Evolutionary conservation across 2,329 filamentous ascomycete genomes (phyloP), one percentile per base, ranked within the genome.

Genomic region (Sporothrix globosa): DNA sequence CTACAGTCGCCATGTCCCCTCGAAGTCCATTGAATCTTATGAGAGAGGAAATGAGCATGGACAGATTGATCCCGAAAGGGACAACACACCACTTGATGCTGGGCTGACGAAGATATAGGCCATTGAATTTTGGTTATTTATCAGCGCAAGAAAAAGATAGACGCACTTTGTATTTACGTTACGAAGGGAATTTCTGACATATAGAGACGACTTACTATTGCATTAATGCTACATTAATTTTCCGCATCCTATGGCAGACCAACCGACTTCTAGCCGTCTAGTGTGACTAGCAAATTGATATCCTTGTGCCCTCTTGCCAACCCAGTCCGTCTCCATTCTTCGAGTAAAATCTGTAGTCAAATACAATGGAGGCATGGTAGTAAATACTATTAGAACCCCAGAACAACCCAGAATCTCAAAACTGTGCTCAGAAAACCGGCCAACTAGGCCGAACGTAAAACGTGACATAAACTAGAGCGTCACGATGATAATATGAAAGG

Each of bases 321-420:
- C n/a, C 17, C 34, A n/a, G 52, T 39, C 44, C 50, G 30, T 58
- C 68, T 63, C 39, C 17, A 24, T 7, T 7, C 52, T 19, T 17
- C 63, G 27, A 24, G 11, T 19, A 52, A 67, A 17, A 27, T 41
- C 27, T 17, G 21, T 70, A 70, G 34, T 60, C 68, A 70, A 70
- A 60, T 67, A 39, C 53, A 70, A 24, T n/a, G 69, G 69, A 11
- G 60, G 46, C 10, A 44, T 60, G n/a, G 44, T 50, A 30, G 54
- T n/a, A 27, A 70, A 70, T 50, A 50, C 24, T 41, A 66, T 9
- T 50, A 66, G 50, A 27, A 48, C 9, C 52, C 34, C 24, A 3
- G 21, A 9, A 30, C 53, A 67, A 21, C 44, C 41, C 30, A 60
- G 27, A 14, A 70, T 1, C 21, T 14, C 14, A 24, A 50, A 58